phyloP scores from a whole-genome alignment of 2,329 filamentous ascomycete genomes.

The Trichoderma guizhouense region DNA sequence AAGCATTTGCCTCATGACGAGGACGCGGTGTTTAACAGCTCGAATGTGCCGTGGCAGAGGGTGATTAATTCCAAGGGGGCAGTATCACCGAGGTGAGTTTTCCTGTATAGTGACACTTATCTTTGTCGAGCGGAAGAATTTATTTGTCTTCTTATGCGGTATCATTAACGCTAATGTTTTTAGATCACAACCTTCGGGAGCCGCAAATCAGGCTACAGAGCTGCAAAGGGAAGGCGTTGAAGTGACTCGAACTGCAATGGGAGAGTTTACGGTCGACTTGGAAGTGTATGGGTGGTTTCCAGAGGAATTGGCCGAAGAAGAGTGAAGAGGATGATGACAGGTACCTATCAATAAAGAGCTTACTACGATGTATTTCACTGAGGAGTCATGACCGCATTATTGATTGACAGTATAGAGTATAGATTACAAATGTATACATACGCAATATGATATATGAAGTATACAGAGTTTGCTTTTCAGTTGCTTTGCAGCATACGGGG shows the following conservation, averaged over 20 bases:
- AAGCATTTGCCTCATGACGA: constrained; percentile 71
- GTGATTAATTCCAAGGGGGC: constrained; percentile 84
- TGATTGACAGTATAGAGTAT: neutral
- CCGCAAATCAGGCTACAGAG: constrained; percentile 49
- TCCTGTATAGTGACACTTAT: neutral
- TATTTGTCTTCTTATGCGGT: neutral
- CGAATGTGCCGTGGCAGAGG: constrained; percentile 90
- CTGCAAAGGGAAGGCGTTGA: constrained; percentile 51
- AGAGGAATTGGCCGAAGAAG: constrained; percentile 44
- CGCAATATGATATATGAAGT: neutral
- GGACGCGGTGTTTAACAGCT: constrained; percentile 58
- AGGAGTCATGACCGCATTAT: too few relatives aligned
- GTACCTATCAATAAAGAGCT: neutral
- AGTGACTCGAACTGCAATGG: constrained; percentile 47
- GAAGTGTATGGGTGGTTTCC: constrained; percentile 56
- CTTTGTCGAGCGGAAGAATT: neutral
- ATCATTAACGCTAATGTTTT: neutral
- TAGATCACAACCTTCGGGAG: constrained; percentile 49
- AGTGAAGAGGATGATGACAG: neutral
- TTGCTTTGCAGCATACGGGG: neutral
- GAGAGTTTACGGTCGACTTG: constrained; percentile 52
- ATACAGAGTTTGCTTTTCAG: neutral
- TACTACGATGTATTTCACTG: neutral
- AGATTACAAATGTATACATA: neutral
- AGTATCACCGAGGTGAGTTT: constrained; percentile 72